These are phyloP conservation scores for Microthlaspi erraticum DNA, from an alignment of 345 rosid species.

Conservation along the genomic window DNA sequence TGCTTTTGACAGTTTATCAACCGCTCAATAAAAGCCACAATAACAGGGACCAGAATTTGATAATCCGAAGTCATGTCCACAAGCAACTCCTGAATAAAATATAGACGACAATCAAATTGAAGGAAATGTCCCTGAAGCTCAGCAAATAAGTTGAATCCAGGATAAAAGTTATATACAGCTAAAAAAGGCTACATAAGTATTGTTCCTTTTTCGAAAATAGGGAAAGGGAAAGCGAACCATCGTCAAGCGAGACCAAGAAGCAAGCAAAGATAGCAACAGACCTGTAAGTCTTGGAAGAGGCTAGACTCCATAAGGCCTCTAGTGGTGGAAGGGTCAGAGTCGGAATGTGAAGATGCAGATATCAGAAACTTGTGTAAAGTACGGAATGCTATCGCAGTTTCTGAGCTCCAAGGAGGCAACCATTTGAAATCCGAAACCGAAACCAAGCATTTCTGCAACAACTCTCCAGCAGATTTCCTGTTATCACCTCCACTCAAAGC, in stretches of 20 bases:
- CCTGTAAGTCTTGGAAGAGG: constrained; percentile 75
- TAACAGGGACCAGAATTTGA: constrained; percentile 72
- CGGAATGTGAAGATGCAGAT: constrained; percentile 72
- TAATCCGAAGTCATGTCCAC: constrained; percentile 72
- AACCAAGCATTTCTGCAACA: constrained; percentile 70
- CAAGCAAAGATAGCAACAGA: constrained; percentile 36
- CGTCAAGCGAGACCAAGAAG: constrained; percentile 33
- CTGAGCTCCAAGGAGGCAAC: constrained; percentile 95
- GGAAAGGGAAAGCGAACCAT: constrained; percentile 26
- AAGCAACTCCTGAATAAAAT: constrained; percentile 66
- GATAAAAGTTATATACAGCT: constrained; percentile 1
- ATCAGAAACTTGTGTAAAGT: constrained; percentile 82
- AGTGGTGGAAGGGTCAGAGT: constrained; percentile 62
- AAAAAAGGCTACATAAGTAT: constrained; percentile 27
- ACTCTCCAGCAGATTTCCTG: constrained; percentile 49
- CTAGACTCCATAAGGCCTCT: constrained; percentile 60
- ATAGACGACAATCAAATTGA: constrained; percentile 38
- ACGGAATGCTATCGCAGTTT: constrained; percentile 89
- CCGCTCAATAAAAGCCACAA: constrained; percentile 70
- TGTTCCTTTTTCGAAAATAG: constrained; percentile 18
- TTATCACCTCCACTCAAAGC: constrained; percentile 46
- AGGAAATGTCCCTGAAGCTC: constrained; percentile 4
- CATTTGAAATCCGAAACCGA: constrained; percentile 89
- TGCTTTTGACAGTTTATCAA: constrained; percentile 77
- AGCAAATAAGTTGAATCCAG: constrained; percentile 24